Base-by-base conservation (phyloP, 2,329 filamentous ascomycete genomes). In the Colletotrichum godetiae region DNA sequence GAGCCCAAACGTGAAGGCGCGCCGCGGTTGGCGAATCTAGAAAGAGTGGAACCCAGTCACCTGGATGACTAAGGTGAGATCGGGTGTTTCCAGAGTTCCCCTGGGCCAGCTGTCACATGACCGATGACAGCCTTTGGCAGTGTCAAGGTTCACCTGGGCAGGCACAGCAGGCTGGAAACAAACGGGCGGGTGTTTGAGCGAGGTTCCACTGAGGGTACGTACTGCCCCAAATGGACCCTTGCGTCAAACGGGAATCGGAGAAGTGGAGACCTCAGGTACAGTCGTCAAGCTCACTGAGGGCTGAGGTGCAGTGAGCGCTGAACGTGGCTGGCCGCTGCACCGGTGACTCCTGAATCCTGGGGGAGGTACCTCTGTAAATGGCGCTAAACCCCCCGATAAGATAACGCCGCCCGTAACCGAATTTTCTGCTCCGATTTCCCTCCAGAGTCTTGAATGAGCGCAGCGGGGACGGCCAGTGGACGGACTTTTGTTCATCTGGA, bases 391-490 rank as follows among this genome's bases (percentile, higher is more conserved):
- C 3, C 19, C 27, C 56, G 71, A 73, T 73, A 73, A 73, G 71
- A 73, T 73, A 73, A 73, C 58, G 56, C 67, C 71, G 60, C 13
- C 22, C 29, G 52, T 53, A 60, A 53, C 68, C 68, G 71, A 69
- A 74, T 74, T 75, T 73, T 75, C 59, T 73, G 61, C 69, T 68
- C 65, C 73, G 71, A 71, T 66, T 70, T 61, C 57, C 56, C 65
- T 63, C 57, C 66, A 55, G 24, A 19, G 42, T 49, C 42, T 15
- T 11, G 49, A 66, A 62, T 62, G 61, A 73, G 37, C 69, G 49
- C 60, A 56, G 73, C 69, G 61, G 67, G 67, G 70, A 46, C 73
- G 6, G 33, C 22, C 42, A 53, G 27, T 35, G 56, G 46, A 37
- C 29, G 27, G 11, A 10, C 22, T 58, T 31, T 42, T 22, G 35